phyloP scores from a whole-genome alignment of 257 asterid species.

The Solanum peruvianum region DNA sequence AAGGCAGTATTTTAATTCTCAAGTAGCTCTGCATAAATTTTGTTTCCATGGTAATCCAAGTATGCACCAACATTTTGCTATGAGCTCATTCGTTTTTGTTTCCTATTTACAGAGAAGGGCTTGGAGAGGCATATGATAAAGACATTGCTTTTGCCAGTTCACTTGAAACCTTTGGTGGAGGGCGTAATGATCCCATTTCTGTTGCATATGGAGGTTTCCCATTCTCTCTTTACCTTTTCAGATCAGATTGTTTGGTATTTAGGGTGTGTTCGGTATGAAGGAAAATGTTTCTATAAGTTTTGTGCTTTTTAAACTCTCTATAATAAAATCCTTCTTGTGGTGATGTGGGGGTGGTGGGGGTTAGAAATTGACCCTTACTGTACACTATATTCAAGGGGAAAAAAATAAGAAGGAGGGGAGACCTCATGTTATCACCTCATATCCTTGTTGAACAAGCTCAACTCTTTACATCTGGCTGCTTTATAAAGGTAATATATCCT shows the following conservation, averaged over 20 bases:
- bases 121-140: slow-evolving; percentile 87
- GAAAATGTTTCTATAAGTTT: neutral
- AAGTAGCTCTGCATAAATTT: neutral
- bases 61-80: neutral
- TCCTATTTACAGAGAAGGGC: slow-evolving; percentile 73
- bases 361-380: neutral
- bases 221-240: neutral
- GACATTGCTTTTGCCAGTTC: slow-evolving; percentile 85
- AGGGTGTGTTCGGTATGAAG: neutral
- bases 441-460: neutral
- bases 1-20: neutral
- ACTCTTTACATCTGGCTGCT: neutral
- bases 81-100: slow-evolving; percentile 5
- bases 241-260: neutral
- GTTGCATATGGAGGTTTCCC: slow-evolving; percentile 75
- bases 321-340: neutral
- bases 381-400: neutral
- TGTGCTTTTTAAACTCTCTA: neutral
- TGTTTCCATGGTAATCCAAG: neutral
- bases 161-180: slow-evolving; percentile 84
- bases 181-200: slow-evolving; percentile 73
- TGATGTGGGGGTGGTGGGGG: neutral
- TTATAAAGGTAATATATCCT: neutral
- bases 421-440: neutral
- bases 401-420: neutral